phyloP scores from a whole-genome alignment of 2,329 filamentous ascomycete species.

The Didymella segeticola region DNA sequence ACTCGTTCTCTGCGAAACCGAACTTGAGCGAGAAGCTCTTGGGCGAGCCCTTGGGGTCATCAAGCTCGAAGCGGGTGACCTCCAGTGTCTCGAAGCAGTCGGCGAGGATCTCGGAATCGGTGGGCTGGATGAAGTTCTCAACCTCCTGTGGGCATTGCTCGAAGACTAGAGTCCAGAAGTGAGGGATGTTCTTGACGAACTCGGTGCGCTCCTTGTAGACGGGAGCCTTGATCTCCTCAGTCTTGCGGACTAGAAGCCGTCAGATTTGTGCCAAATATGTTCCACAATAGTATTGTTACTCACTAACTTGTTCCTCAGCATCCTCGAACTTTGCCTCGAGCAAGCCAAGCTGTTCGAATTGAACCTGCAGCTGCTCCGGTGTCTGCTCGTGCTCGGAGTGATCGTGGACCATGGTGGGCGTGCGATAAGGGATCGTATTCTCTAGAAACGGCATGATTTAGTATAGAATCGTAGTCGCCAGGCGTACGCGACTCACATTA shows the following conservation, averaged over 20 bases:
- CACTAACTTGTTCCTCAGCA: slow-evolving; percentile 82
- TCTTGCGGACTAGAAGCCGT: slow-evolving; percentile 68
- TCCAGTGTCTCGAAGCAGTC: slow-evolving; percentile 71
- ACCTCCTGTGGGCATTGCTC: slow-evolving; percentile 86
- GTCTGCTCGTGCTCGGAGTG: slow-evolving; percentile 17
- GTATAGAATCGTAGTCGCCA: not conserved
- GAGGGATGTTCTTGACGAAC: slow-evolving; percentile 73
- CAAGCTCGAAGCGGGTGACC: slow-evolving; percentile 82
- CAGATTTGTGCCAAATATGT: not conserved
- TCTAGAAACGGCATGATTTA: slow-evolving; percentile 28
- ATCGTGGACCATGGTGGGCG: slow-evolving; percentile 32
- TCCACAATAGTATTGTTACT: slow-evolving; percentile 17
- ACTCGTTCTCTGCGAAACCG: slow-evolving; percentile 80
- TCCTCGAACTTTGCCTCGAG: slow-evolving; percentile 86
- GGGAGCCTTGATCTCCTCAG: slow-evolving; percentile 70
- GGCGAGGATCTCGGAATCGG: slow-evolving; percentile 76
- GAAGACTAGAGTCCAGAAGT: slow-evolving; percentile 96
- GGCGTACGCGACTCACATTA: slow-evolving; percentile 16
- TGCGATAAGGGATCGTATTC: slow-evolving; percentile 12
- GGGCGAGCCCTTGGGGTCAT: slow-evolving; percentile 73
- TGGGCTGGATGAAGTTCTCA: slow-evolving; percentile 84
- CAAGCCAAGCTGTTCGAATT: slow-evolving; percentile 77
- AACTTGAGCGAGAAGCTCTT: slow-evolving; percentile 75
- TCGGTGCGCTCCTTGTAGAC: slow-evolving; percentile 79
- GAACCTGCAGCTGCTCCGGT: slow-evolving; percentile 38